Base-by-base conservation (phyloP, 2,329 filamentous ascomycete species). In the Colletotrichum cuscutae region DNA sequence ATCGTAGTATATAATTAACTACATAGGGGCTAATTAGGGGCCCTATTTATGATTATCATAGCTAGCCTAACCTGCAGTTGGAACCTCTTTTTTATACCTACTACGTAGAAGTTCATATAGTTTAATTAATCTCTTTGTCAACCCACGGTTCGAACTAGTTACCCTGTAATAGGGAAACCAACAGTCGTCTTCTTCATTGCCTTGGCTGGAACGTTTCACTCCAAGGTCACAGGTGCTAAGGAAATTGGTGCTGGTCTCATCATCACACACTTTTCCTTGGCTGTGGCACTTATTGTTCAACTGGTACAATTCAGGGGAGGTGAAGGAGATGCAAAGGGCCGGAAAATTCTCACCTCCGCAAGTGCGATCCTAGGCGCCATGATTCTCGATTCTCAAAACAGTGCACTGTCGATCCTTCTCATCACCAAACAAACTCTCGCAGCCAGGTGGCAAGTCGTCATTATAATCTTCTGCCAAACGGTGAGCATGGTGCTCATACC, bases 331-430 rank as follows among this genome's bases (percentile, higher is more conserved):
- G 28, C 5, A 28, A 28, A 28, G 6, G 28, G 28, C 6, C 3
- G 2, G 19, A 19, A 9, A 5, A 46, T 53, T 7, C 11, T 53
- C 9, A 1, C 15, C 9, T 15, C 22, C 1, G 22, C 56, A 5
- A 32, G 65, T 7, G 24, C 52, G 11, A 58, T 66, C 2, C 35
- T 71, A 0, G 66, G 67, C 1, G n/a, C 61, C 1, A 73, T 73
- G 56, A 57, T 73, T 4, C 56, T 73, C 5, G 61, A 73, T 4
- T 60, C 71, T 1, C 57, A 73, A 11, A 62, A 65, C 13, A 71
- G 8, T 4, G 67, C 67, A 2, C 35, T 66, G 0, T 66, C 57
- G 0, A 61, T 73, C 12, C 35, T 26, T 0, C 11, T 71, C 1
- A 19, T 73, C 1, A 62, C 35, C 4, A 71, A 73, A 15, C 28